phyloP scores from a whole-genome alignment of 148 eudicot species.

The Salicornia ramosissima region DNA sequence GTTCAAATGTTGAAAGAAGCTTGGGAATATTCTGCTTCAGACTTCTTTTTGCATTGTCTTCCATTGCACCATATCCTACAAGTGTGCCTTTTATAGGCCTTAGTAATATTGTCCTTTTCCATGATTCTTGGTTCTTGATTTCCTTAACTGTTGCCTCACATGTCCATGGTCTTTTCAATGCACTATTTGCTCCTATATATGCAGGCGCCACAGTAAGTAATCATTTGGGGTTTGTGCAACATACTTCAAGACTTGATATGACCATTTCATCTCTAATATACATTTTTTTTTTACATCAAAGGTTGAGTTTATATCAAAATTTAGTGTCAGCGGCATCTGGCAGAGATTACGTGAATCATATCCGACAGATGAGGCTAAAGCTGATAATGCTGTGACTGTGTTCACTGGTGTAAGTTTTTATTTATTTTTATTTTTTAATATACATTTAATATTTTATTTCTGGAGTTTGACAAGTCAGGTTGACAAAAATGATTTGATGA shows the following conservation, averaged over 20 bases:
- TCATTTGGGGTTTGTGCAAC: background rate
- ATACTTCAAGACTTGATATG: background rate
- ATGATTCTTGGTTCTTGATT: constrained; percentile 2
- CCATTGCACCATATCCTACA: constrained; percentile 98
- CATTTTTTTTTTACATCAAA: constrained; percentile 26
- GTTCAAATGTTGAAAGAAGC: constrained; percentile 77
- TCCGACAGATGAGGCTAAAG: constrained; percentile 57
- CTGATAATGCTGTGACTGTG: constrained; percentile 65
- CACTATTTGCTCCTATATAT: constrained; percentile 82
- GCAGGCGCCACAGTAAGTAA: constrained; percentile 78
- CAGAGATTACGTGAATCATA: constrained; percentile 97
- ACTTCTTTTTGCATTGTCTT: constrained; percentile 84
- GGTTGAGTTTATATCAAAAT: constrained; percentile 98
- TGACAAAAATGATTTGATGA: constrained; percentile 2
- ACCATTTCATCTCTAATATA: constrained; percentile 1
- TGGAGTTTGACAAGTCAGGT: background rate
- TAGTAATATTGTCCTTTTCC: background rate
- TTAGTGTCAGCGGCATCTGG: constrained; percentile 98
- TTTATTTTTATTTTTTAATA: background rate
- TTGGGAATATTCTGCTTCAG: constrained; percentile 79
- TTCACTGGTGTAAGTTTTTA: constrained; percentile 80
- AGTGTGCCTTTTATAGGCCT: constrained; percentile 6
- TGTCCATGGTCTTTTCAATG: constrained; percentile 98
- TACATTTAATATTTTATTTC: background rate
- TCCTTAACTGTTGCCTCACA: constrained; percentile 71